Conservation (phyloP, 805 yeast species). For the Groenewaldozyma tartarivorans region DNA sequence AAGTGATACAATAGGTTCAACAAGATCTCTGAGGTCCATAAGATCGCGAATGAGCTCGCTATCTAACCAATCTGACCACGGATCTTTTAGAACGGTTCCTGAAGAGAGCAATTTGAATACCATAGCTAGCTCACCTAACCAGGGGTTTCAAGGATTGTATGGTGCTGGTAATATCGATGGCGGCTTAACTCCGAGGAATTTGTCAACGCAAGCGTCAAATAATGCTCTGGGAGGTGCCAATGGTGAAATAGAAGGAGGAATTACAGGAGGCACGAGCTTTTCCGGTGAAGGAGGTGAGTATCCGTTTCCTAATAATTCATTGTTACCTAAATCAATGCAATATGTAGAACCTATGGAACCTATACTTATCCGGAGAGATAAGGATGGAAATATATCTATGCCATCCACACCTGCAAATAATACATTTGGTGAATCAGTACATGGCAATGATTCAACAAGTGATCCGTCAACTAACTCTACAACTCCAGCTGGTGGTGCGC, state of each 20-base stretch:
- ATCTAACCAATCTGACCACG: constrained; percentile 16
- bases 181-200: too few species aligned
- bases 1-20: constrained; percentile 32
- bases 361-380: constrained; percentile 48
- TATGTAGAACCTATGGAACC: constrained; percentile 67
- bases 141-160: not conserved
- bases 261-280: too few species aligned
- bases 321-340: constrained; percentile 58
- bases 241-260: too few species aligned
- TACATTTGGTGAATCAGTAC: constrained; percentile 7
- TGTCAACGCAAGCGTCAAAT: too few species aligned
- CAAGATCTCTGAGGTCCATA: constrained; percentile 26
- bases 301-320: constrained; percentile 19
- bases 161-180: not conserved
- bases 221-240: too few species aligned
- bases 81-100: constrained; percentile 18
- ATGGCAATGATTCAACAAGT: not conserved
- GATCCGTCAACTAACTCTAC: not conserved
- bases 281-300: constrained; percentile 11
- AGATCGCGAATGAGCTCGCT: constrained; percentile 21
- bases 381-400: constrained; percentile 27
- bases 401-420: not conserved
- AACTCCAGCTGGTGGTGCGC: constrained; percentile 1
- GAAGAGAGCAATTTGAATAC: constrained; percentile 5
- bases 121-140: not conserved